Evolutionary conservation across 495 filamentous ascomycete species (phyloP).

Genomic region (Xylaria nigripes): DNA sequence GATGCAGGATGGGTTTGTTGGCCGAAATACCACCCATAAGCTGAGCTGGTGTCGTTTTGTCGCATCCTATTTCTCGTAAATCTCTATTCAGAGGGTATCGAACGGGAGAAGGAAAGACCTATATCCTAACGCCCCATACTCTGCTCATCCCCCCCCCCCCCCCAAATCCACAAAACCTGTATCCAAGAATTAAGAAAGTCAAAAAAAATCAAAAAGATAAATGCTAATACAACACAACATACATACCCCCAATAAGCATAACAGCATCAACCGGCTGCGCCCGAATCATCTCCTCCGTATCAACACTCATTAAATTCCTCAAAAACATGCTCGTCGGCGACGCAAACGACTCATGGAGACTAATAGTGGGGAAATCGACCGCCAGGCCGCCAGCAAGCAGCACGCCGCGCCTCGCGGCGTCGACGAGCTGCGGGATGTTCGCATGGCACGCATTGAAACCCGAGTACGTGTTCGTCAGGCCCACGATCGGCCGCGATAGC

Average conservation of each 20-base stretch:
- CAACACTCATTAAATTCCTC: conserved; percentile 63
- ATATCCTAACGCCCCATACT: no score
- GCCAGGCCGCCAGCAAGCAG: conserved; percentile 53
- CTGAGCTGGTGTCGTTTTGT: conserved; percentile 62
- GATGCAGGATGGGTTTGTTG: conserved; percentile 56
- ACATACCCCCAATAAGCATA: conserved; percentile 55
- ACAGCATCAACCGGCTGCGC: conserved; percentile 58
- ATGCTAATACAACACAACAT: background rate
- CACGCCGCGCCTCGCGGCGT: conserved; percentile 55
- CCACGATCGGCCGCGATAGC: conserved; percentile 55
- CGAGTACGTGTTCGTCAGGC: conserved; percentile 59
- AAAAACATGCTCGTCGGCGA: conserved; percentile 62
- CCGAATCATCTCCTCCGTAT: conserved; percentile 62
- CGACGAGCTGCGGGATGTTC: conserved; percentile 58
- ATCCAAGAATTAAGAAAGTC: background rate
- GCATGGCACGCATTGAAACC: conserved; percentile 62
- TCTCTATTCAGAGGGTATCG: background rate
- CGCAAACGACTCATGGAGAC: conserved; percentile 54
- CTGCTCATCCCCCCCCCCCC: no score
- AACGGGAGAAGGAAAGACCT: no score
- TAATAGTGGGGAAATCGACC: conserved; percentile 61
- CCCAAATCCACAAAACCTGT: no score
- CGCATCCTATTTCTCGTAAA: conserved; percentile 40
- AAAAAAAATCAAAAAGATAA: background rate
- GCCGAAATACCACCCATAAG: conserved; percentile 63